Conservation (phyloP, 169 alveolate genomes). For the Perkinsus marinus region DNA sequence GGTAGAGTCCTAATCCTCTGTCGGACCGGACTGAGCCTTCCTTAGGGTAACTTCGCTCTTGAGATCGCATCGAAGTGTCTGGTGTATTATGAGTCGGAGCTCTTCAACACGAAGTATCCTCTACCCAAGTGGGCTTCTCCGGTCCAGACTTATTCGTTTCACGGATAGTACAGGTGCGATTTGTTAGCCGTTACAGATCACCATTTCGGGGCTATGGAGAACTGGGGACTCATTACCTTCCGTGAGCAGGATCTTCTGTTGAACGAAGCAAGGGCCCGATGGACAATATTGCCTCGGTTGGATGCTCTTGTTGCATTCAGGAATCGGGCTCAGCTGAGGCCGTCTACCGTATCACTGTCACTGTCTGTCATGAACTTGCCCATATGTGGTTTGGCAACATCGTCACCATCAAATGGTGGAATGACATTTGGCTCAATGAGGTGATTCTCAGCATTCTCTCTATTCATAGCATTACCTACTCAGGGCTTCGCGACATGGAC, state of each 20-base stretch:
- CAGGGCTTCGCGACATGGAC: not conserved
- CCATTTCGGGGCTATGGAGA: constrained; percentile 63
- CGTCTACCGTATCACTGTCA: not conserved
- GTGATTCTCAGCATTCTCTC: not conserved
- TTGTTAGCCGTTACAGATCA: constrained; percentile 40
- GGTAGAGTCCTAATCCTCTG: not conserved
- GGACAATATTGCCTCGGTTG: constrained; percentile 4
- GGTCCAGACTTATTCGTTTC: not conserved
- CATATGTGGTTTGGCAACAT: constrained; percentile 76
- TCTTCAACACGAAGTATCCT: not conserved
- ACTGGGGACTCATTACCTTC: constrained; percentile 42
- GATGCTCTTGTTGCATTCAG: constrained; percentile 17
- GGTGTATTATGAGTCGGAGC: not conserved
- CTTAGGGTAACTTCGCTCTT: not conserved
- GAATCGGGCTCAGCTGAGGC: not conserved
- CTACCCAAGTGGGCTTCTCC: not conserved
- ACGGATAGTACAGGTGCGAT: constrained; percentile 37
- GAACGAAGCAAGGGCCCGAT: not conserved
- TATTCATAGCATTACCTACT: not conserved
- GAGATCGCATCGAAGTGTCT: not conserved
- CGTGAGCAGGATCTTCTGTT: constrained; percentile 3
- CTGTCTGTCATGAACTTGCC: constrained; percentile 57
- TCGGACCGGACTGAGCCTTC: not conserved
- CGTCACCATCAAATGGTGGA: constrained; percentile 71
- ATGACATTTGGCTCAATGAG: constrained; percentile 67